A percentile compares a stretch with the other conserved stretches of the same genome.
These are phyloP conservation scores for Daldinia vernicosa DNA, from an alignment of 495 filamentous ascomycete genomes.

Conservation along the genomic window DNA sequence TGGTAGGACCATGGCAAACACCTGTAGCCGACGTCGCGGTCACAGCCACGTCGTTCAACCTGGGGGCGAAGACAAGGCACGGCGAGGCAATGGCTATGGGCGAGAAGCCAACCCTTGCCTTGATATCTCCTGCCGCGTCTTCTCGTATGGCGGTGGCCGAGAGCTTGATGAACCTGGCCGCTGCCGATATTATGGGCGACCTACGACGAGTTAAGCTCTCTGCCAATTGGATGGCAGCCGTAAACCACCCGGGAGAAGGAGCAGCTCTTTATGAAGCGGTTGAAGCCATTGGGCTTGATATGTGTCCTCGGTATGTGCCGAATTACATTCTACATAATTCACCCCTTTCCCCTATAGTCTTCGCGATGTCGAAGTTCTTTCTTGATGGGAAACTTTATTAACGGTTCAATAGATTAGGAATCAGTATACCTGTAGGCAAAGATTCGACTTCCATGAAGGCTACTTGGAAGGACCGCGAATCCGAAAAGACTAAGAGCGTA, in stretches of 20 bases:
- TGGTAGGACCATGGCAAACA: slow-evolving; percentile 97
- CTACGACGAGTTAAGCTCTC: slow-evolving; percentile 83
- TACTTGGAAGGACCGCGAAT: slow-evolving; percentile 83
- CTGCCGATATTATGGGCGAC: slow-evolving; percentile 81
- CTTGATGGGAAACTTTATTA: slow-evolving; percentile 2
- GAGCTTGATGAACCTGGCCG: slow-evolving; percentile 89
- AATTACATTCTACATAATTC: slow-evolving; percentile 35
- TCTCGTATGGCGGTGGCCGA: slow-evolving; percentile 97
- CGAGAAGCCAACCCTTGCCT: slow-evolving; percentile 87
- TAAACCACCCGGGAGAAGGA: slow-evolving; percentile 91
- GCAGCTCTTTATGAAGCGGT: slow-evolving; percentile 95
- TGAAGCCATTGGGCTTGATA: slow-evolving; percentile 88
- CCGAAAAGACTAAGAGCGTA: slow-evolving; percentile 77
- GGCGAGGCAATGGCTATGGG: slow-evolving; percentile 98
- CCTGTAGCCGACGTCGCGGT: slow-evolving; percentile 94
- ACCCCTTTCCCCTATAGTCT: not conserved
- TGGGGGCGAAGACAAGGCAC: slow-evolving; percentile 69
- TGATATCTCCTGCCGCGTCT: slow-evolving; percentile 92
- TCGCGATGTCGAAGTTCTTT: not conserved
- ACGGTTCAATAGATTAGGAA: slow-evolving; percentile 65
- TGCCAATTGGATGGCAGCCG: slow-evolving; percentile 98
- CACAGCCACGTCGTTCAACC: slow-evolving; percentile 79
- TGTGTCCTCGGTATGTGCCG: slow-evolving; percentile 74
- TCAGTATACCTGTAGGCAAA: slow-evolving; percentile 95
- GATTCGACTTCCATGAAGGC: slow-evolving; percentile 99